phyloP scores from a whole-genome alignment of 2,329 filamentous ascomycete genomes.

The Pezicula carpinea region DNA sequence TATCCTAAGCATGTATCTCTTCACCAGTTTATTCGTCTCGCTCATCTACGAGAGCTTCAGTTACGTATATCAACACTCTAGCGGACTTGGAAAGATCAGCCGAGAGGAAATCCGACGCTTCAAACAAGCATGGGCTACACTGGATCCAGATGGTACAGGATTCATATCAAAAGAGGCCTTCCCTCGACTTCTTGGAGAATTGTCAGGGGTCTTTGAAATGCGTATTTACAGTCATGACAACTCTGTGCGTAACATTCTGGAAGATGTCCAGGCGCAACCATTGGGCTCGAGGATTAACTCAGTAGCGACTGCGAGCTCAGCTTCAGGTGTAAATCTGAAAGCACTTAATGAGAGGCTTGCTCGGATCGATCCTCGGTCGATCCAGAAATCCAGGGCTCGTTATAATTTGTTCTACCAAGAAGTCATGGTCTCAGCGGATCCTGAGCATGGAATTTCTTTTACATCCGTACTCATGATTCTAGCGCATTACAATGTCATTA shows the following conservation, averaged over 20 bases:
- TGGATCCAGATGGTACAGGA: conserved; percentile 85
- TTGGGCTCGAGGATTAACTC: conserved; percentile 42
- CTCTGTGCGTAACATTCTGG: conserved; percentile 80
- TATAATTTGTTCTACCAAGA: conserved; percentile 98
- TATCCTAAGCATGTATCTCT: conserved; percentile 99
- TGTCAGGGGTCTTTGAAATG: conserved; percentile 96
- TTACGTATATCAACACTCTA: conserved; percentile 96
- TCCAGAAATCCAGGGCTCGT: conserved; percentile 68
- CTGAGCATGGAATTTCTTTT: conserved; percentile 85
- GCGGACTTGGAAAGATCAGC: conserved; percentile 83
- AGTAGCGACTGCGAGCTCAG: conserved; percentile 46
- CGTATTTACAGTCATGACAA: conserved; percentile 90
- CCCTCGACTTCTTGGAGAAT: conserved; percentile 80
- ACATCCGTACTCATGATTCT: conserved; percentile 90
- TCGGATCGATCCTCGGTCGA: conserved; percentile 68
- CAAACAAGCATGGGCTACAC: conserved; percentile 97
- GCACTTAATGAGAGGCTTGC: conserved; percentile 70
- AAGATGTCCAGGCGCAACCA: conserved; percentile 58
- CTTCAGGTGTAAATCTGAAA: conserved; percentile 62
- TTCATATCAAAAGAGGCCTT: conserved; percentile 89
- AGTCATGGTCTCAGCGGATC: conserved; percentile 88
- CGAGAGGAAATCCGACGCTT: conserved; percentile 92
- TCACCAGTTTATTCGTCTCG: conserved; percentile 96
- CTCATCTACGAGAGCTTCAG: conserved; percentile 99
- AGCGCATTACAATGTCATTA: conserved; percentile 98